phyloP scores from a whole-genome alignment of 2,329 filamentous ascomycete species.

The Monosporascus sp. region DNA sequence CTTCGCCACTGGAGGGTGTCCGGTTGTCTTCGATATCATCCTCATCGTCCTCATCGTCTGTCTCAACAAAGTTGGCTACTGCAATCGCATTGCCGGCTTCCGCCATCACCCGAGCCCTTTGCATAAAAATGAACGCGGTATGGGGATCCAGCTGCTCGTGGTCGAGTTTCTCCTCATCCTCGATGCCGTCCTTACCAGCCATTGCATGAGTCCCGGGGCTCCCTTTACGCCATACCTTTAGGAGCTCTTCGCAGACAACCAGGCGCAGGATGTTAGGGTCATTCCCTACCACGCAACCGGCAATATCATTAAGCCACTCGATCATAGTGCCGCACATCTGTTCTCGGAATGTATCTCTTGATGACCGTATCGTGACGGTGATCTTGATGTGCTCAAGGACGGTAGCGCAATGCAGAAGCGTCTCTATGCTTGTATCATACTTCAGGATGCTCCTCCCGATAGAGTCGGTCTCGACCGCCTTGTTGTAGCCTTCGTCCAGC shows the following conservation, averaged over 20 bases:
- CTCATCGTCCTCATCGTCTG: slow-evolving; percentile 43
- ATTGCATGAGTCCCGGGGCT: slow-evolving; percentile 76
- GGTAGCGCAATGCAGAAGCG: slow-evolving; percentile 71
- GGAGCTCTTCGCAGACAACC: slow-evolving; percentile 84
- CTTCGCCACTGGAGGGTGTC: slow-evolving; percentile 33
- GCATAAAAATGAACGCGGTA: slow-evolving; percentile 28
- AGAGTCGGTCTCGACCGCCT: slow-evolving; percentile 84
- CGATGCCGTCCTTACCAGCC: slow-evolving; percentile 72
- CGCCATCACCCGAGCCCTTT: slow-evolving; percentile 29
- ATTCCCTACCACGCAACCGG: slow-evolving; percentile 77
- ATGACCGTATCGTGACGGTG: slow-evolving; percentile 88
- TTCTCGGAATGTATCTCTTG: slow-evolving; percentile 91
- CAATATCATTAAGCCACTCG: slow-evolving; percentile 91
- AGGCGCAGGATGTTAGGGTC: slow-evolving; percentile 75
- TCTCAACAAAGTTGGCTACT: slow-evolving; percentile 34
- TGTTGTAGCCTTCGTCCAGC: slow-evolving; percentile 60
- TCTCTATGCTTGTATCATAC: slow-evolving; percentile 65
- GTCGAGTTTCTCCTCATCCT: slow-evolving; percentile 70
- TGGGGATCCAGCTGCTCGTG: slow-evolving; percentile 28
- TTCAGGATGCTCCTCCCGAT: slow-evolving; percentile 82
- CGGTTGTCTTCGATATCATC: slow-evolving; percentile 34
- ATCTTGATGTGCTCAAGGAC: slow-evolving; percentile 94
- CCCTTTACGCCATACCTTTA: slow-evolving; percentile 81
- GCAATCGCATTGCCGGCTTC: slow-evolving; percentile 19
- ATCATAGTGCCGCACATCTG: slow-evolving; percentile 98